Base-by-base conservation (phyloP, 805 yeast species). In the Teunomyces stri region DNA sequence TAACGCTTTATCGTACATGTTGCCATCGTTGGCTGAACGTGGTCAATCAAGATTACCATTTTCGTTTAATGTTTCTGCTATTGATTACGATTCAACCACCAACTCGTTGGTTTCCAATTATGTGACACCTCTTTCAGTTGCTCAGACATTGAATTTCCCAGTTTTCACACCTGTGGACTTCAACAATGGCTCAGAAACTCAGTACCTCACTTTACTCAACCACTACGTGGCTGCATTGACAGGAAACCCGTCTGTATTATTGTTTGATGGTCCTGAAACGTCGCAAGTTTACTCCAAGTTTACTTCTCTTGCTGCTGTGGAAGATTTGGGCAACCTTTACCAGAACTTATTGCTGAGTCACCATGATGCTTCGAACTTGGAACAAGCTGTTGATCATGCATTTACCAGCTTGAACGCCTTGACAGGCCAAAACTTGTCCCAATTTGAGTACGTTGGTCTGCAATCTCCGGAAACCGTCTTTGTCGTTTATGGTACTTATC, bases 241-340 rank as follows among this genome's bases (percentile, higher is more conserved):
- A 27, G 73, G 79, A 28, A 67, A 68, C 22, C 87, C 96, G 3
- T 76, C 85, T 11, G 62, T 89, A 47, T 84, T 87, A 65, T 73
- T 89, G 51, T 89, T 85, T 62, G 97, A 91, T 64, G 97, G 97
- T 29, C 74, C 87, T 11, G 76, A 82, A 44, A 83, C 80, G 48
- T 61, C 79, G 49, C 80, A 78, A 51, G 75, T 79, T 45, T 74
- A 67, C 63, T 69, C 77, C 53, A 76, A 73, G 48, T 70, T 74
- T 51, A 58, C 69, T n/a, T 66, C 73, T 46, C 72, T 75, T 45
- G 59, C 75, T 47, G 63, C 79, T 6, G 64, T 75, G n/a, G 73
- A 67, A 11, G 64, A 74, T 12, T 55, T 81, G 44, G 69, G 73
- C 38, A 49, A 57, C 6, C 57, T 70, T 45, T 74, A 74, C 57